Evolutionary conservation across 495 filamentous ascomycete species (phyloP).

Genomic region (Podospora anserina): DNA sequence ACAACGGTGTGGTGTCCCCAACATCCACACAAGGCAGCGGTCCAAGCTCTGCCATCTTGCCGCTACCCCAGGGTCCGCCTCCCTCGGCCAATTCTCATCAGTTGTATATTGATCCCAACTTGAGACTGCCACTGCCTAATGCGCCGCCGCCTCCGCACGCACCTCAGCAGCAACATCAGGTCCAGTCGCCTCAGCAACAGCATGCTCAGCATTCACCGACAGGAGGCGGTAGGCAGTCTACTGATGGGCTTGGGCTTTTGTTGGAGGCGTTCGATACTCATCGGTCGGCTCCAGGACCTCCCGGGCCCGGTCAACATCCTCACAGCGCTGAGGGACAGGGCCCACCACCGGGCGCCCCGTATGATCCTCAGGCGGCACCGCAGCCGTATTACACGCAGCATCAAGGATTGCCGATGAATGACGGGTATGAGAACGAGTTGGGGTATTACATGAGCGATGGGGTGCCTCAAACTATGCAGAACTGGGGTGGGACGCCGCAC

Average conservation of each 20-base stretch:
- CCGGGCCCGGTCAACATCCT: not conserved
- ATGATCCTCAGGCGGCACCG: conserved; percentile 24
- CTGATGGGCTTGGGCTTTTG: conserved; percentile 29
- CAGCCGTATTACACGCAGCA: conserved; percentile 27
- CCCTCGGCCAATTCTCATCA: not conserved
- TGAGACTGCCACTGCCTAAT: not conserved
- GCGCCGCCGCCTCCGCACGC: not conserved
- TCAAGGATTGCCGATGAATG: conserved; percentile 21
- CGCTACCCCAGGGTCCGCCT: not conserved
- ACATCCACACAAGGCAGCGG: not conserved
- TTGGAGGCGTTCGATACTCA: conserved; percentile 34
- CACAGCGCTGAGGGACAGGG: not conserved
- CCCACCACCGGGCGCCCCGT: conserved; percentile 3
- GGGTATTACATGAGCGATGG: conserved; percentile 32
- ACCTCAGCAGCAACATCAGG: not conserved
- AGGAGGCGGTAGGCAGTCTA: not conserved
- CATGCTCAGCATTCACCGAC: not conserved
- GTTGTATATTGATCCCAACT: not conserved
- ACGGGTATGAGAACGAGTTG: conserved; percentile 36
- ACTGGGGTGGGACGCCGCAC: conserved; percentile 23
- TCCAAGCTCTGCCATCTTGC: not conserved
- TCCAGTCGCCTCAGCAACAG: conserved; percentile 1
- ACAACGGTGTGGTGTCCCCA: conserved; percentile 11
- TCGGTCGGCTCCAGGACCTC: not conserved
- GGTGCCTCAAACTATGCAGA: conserved; percentile 17